A percentile compares a stretch with the other conserved stretches of the same genome.
Conservation (phyloP, 441 rosid genomes). For the Corymbia citriodora region DNA sequence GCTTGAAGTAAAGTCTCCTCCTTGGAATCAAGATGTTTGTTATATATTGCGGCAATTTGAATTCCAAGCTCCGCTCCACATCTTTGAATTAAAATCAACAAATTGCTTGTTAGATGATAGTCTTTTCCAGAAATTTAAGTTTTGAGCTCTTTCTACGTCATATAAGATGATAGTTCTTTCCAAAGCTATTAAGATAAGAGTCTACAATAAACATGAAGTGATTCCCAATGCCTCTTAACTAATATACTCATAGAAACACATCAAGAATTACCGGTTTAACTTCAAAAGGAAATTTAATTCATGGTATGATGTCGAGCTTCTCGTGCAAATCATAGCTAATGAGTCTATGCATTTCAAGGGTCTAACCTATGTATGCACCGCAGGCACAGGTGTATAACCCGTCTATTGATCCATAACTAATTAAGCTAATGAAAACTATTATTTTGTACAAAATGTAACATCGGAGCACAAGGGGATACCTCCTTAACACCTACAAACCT, state of each 20-base stretch:
- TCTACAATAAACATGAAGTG: too few relatives aligned
- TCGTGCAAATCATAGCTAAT: neutral
- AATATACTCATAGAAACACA: rapidly evolving
- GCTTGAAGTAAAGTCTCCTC: neutral
- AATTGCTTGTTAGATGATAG: too few relatives aligned
- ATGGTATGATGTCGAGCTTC: neutral
- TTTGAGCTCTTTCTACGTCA: too few relatives aligned
- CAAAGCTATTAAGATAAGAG: too few relatives aligned
- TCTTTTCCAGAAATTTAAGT: too few relatives aligned
- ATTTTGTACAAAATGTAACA: neutral
- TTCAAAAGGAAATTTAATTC: neutral
- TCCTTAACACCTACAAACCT: neutral
- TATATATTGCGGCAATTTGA: neutral
- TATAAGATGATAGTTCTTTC: too few relatives aligned
- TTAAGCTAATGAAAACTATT: neutral
- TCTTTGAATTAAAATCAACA: too few relatives aligned
- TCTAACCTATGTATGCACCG: neutral
- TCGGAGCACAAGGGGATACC: neutral
- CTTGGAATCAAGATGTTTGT: neutral
- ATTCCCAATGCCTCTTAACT: too few relatives aligned
- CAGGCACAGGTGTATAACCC: neutral
- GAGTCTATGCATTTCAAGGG: neutral
- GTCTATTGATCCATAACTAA: neutral
- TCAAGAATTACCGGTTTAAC: neutral
- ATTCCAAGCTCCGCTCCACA: neutral